Base-by-base conservation (phyloP, 345 rosid species). In the Citrus reticulata region DNA sequence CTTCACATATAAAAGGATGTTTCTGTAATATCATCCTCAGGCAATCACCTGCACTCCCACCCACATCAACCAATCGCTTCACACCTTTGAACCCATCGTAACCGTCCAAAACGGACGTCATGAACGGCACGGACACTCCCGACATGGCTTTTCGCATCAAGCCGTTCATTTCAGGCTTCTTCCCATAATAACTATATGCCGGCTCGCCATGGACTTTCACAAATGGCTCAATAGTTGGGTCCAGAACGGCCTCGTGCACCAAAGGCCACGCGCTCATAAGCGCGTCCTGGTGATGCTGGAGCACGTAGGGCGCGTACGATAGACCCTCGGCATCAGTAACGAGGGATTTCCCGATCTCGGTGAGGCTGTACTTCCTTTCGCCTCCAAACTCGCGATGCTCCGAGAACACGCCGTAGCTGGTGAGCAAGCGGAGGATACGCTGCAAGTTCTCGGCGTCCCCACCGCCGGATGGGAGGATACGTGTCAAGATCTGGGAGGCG, bases 281-380 rank as follows among this genome's bases (percentile, higher is more conserved):
- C 6, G 86, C 91, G n/a, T 92, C 96, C 97, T 95, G 98, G 82
- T 93, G 97, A 83, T 93, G 99, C 61, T 95, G 99, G 81, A 95
- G 99, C 32, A 93, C 91, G 77, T 91, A 95, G 6, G 92, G 79
- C 7, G 87, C 97, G 75, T 86, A 92, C 32, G 99, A 93, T 70
- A 92, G 93, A 8, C 98, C 99, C 0, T 79, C 81, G 0, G 83
- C 67, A 67, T 89, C 98, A 37, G 98, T 88, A 42, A 90, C 94
- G 2, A 95, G 95, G 17, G 96, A 92, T 82, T 86, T 87, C 6
- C 99, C 99, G 17, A 90, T 79, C 68, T 91, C 93, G 0, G 97
- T 92, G 24, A 93, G 93, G 2, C 89, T 85, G 82, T 95, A 93
- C 29, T 67, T 91, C 72, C 98, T 81, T 70, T 76, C 88, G 39